phyloP scores from a whole-genome alignment of 139 green algal genomes.

The Gonium pectorale region DNA sequence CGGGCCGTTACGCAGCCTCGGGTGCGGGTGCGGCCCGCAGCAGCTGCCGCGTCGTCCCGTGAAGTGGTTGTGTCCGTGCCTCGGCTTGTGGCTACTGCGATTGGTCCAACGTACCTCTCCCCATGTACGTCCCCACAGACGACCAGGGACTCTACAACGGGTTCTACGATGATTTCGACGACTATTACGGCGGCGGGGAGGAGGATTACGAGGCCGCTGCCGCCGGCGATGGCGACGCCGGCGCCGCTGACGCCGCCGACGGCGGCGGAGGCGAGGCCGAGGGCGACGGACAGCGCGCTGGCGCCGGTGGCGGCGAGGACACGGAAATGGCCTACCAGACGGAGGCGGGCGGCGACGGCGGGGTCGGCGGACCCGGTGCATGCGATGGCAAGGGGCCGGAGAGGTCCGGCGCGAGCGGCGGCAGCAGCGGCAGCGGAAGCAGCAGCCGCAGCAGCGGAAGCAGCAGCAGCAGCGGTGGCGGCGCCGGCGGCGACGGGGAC shows the following conservation, averaged over 20 bases:
- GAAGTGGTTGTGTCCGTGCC: too few species aligned
- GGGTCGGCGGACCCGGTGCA: too few species aligned
- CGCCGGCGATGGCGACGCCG: neutral
- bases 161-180: constrained; percentile 40
- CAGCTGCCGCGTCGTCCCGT: too few species aligned
- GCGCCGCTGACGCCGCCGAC: neutral
- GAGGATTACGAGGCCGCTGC: neutral
- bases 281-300: neutral
- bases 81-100: too few species aligned
- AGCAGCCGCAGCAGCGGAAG: constrained; percentile 1
- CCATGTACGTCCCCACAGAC: too few species aligned
- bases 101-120: too few species aligned
- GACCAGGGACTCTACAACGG: neutral
- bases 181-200: constrained; percentile 28
- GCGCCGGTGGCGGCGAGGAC: neutral
- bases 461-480: neutral
- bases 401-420: neutral
- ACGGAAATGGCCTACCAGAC: too few species aligned
- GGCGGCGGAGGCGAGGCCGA: neutral
- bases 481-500: neutral
- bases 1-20: too few species aligned
- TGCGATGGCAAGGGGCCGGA: too few species aligned
- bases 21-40: too few species aligned
- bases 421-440: neutral
- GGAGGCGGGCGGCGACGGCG: too few species aligned